Evolutionary conservation across 2,329 filamentous ascomycete genomes (phyloP), one percentile per base, ranked within the genome.

Genomic region (Penicillium sclerotigenum): DNA sequence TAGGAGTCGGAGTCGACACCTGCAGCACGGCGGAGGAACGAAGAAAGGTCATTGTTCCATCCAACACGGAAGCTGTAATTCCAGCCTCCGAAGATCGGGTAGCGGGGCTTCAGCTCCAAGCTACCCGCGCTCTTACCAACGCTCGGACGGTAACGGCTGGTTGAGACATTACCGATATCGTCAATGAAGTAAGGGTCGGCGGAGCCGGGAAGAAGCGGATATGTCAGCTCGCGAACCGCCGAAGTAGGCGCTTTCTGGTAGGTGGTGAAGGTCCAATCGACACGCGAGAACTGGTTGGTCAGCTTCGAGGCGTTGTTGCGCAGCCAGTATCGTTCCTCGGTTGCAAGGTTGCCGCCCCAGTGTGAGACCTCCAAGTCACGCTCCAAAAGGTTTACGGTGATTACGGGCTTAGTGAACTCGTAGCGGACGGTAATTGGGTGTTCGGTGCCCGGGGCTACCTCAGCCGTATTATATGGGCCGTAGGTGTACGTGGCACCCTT

Each of bases 41-140:
- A 84, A 67, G 85, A 85, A 28, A 95, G 81, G 63, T 96, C 86
- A 50, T 89, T 87, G 77, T 97, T 95, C 94, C 94, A 99, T 64
- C 94, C 94, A 55, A 97, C 87, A 57, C 89, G 90, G 80, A 97
- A 99, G 63, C 90, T 94, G 76, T 97, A 97, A 76, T 96, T 96
- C 94, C 94, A 99, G 58, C 90, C 91, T 58, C 94, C 94, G 68
- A 97, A 99, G 24, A 99, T 75, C n/a, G 94, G 94, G 75, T 96
- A 99, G 50, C 94, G 86, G 20, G 94, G 94, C 80, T 92, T 94
- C 60, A 97, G 81, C 75, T 97, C 92, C 28, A 99, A 83, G 71
- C 82, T 84, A 71, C 85, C 89, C 64, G 81, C 85, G 14, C 57
- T 63, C 61, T 60, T 66, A 40, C 61, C 63, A 59, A 68, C 68